phyloP scores from a whole-genome alignment of 2,329 filamentous ascomycete genomes.

The Talaromyces sp. region DNA sequence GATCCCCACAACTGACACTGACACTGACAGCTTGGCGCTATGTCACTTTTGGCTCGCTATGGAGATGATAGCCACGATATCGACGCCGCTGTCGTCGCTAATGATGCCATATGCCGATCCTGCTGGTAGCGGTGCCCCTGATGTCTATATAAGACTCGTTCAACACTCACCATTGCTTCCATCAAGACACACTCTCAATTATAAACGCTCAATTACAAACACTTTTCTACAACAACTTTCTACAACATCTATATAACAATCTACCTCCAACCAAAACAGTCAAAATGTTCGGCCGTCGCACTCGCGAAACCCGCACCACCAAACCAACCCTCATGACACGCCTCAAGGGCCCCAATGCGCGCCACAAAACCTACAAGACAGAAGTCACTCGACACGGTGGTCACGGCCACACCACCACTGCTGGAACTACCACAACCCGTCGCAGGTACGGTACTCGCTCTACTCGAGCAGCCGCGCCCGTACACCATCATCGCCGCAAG shows the following conservation, averaged over 20 bases:
- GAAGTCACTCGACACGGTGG: slow-evolving; percentile 8
- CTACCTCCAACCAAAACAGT: neutral
- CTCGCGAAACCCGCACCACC: slow-evolving; percentile 40
- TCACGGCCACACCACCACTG: slow-evolving; percentile 34
- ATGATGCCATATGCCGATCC: slow-evolving; percentile 10
- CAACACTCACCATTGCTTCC: neutral
- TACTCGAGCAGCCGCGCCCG: slow-evolving; percentile 38
- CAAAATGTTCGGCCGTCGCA: slow-evolving; percentile 20
- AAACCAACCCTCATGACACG: slow-evolving; percentile 56
- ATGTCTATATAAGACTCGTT: neutral
- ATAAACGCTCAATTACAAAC: neutral
- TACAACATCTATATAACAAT: neutral
- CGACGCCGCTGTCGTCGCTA: slow-evolving; percentile 11
- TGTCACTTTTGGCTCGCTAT: neutral
- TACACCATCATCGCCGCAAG: slow-evolving; percentile 64
- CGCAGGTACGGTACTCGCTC: slow-evolving; percentile 31
- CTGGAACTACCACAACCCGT: slow-evolving; percentile 35
- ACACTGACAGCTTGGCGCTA: slow-evolving; percentile 1
- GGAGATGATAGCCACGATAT: neutral
- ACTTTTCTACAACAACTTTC: neutral
- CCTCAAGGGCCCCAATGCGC: slow-evolving; percentile 43
- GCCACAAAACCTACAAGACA: slow-evolving; percentile 36
- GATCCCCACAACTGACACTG: neutral
- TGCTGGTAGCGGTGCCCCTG: neutral
- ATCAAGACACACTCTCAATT: neutral